Percentiles rank a stretch among this genome's conserved stretches.
These are phyloP conservation scores for Podospora pseudoanserina DNA, from an alignment of 495 filamentous ascomycete genomes.

Conservation along the genomic window DNA sequence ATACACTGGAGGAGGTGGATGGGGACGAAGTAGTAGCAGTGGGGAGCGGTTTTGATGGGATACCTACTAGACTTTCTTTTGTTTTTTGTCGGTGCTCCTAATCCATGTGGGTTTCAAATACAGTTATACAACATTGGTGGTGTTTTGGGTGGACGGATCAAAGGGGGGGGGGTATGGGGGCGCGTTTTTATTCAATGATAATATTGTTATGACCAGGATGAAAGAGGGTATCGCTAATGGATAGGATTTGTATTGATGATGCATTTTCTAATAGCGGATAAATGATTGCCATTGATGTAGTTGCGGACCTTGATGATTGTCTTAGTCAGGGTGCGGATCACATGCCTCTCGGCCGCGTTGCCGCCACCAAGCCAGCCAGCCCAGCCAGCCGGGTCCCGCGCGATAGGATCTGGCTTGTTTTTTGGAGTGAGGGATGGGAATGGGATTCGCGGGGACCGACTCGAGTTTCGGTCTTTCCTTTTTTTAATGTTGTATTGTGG, in stretches of 20 bases:
- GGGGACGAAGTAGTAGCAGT: neutral
- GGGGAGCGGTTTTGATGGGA: neutral
- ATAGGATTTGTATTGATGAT: neutral
- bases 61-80: neutral
- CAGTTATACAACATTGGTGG: neutral
- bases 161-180: neutral
- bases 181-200: neutral
- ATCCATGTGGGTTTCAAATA: neutral
- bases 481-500: neutral
- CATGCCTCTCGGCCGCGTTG: constrained; percentile 3
- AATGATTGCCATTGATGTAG: neutral
- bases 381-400: neutral
- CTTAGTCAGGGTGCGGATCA: neutral
- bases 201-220: neutral
- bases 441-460: neutral
- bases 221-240: neutral
- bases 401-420: neutral
- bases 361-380: neutral
- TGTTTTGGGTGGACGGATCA: neutral
- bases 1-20: neutral
- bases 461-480: neutral
- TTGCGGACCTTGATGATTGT: neutral
- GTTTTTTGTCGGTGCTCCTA: neutral
- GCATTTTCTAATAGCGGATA: neutral
- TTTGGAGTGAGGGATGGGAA: neutral